These are phyloP conservation scores for Cryptosporidium tyzzeri DNA, from an alignment of 169 alveolate species.

Conservation along the genomic window DNA sequence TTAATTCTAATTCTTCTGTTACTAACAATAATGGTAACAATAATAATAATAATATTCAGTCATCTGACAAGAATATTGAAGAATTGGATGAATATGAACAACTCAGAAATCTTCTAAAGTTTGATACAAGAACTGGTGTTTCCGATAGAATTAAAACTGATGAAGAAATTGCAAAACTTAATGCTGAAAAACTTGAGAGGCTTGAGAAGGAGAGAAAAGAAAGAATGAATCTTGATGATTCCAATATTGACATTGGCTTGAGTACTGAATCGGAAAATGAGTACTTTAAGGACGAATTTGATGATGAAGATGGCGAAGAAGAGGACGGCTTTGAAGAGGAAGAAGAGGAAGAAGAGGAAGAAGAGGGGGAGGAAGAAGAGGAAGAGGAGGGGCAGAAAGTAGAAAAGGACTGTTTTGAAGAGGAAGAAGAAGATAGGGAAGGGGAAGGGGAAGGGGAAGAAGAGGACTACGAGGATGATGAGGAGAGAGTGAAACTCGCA, in stretches of 20 bases:
- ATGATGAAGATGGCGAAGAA: neutral
- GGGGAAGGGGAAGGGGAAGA: neutral
- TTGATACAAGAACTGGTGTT: constrained; percentile 70
- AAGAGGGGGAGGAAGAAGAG: neutral
- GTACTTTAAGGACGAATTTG: neutral
- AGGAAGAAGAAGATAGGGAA: neutral
- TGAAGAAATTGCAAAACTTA: constrained; percentile 64
- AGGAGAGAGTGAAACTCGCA: neutral
- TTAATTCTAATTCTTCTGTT: neutral
- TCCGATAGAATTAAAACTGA: constrained; percentile 59
- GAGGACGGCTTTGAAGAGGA: neutral
- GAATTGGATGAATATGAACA: constrained; percentile 57
- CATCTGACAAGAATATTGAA: neutral
- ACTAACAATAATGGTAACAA: neutral
- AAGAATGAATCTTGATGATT: constrained; percentile 22
- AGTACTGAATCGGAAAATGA: neutral
- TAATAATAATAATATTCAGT: neutral
- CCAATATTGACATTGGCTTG: neutral
- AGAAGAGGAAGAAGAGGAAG: neutral
- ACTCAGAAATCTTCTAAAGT: constrained; percentile 34
- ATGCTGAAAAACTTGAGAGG: constrained; percentile 41
- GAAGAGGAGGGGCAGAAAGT: neutral
- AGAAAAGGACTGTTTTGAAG: neutral
- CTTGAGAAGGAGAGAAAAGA: constrained; percentile 51
- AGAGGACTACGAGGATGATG: neutral